phyloP scores from a whole-genome alignment of 257 asterid genomes.

The Nicotiana undulata region DNA sequence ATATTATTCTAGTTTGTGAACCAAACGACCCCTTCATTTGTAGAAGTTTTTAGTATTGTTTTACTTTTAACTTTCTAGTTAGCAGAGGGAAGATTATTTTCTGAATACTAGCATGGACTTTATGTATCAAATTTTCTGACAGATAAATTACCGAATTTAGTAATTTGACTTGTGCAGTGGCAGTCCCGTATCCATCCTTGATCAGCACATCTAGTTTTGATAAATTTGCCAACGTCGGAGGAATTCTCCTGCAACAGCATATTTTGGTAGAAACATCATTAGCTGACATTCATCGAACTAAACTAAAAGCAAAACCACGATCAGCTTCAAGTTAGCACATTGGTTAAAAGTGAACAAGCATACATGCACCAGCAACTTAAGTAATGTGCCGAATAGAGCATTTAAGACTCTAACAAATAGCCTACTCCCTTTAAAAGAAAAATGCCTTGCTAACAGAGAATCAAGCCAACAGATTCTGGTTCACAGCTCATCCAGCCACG shows the following conservation, averaged over 20 bases:
- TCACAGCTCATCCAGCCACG: background rate
- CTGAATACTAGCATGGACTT: background rate
- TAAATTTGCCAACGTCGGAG: slow-evolving; percentile 62
- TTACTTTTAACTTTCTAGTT: background rate
- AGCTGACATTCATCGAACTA: background rate
- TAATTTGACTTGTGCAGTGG: slow-evolving; percentile 56
- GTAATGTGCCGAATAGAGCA: background rate
- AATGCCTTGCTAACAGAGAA: background rate
- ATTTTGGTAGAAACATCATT: background rate
- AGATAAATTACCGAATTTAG: slow-evolving; percentile 53
- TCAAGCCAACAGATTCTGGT: background rate
- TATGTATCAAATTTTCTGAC: background rate
- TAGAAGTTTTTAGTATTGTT: background rate
- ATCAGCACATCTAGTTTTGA: slow-evolving; percentile 65
- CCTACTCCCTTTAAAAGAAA: background rate
- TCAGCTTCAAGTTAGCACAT: background rate
- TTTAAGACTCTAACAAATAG: background rate
- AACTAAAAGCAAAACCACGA: background rate
- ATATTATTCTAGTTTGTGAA: background rate
- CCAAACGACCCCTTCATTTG: background rate
- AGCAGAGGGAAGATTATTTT: background rate
- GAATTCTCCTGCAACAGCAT: slow-evolving; percentile 60
- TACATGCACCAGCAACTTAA: background rate
- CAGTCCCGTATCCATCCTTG: slow-evolving; percentile 68
- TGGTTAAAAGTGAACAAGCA: background rate